phyloP scores from a whole-genome alignment of 371 early-diverging fungal species.

The Conidiobolus incongruus region DNA sequence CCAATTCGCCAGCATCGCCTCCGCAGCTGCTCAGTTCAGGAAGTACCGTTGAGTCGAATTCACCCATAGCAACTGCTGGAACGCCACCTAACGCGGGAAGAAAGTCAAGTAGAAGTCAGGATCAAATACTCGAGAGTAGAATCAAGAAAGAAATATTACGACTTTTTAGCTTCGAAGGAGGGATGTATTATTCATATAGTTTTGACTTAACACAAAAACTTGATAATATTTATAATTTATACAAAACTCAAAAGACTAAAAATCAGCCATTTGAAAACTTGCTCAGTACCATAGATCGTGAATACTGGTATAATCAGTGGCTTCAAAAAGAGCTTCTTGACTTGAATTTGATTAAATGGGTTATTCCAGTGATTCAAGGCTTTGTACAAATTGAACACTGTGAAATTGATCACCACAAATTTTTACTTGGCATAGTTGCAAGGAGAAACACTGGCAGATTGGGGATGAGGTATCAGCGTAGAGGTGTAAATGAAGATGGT shows the following conservation, averaged over 20 bases:
- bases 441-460: conserved; percentile 51
- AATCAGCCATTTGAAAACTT: conserved; percentile 26
- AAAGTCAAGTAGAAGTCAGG: too few relatives aligned
- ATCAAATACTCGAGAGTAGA: conserved; percentile 2
- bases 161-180: not conserved
- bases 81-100: too few relatives aligned
- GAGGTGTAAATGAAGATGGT: conserved; percentile 89
- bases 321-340: conserved; percentile 8
- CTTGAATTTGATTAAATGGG: conserved; percentile 26
- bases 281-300: too few relatives aligned
- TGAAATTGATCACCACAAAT: conserved; percentile 29
- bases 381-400: conserved; percentile 32
- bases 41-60: too few relatives aligned
- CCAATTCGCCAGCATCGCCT: too few relatives aligned
- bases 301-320: conserved; percentile 38
- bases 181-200: not conserved
- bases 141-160: not conserved
- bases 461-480: conserved; percentile 78
- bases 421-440: conserved; percentile 54
- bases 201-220: not conserved
- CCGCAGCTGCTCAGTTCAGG: too few relatives aligned
- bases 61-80: too few relatives aligned
- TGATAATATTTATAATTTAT: too few relatives aligned
- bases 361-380: conserved; percentile 45
- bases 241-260: conserved; percentile 7